Percentiles rank a stretch among this genome's conserved stretches.
phyloP scores from a whole-genome alignment of 441 rosid species.

The Lagerstroemia fauriei region DNA sequence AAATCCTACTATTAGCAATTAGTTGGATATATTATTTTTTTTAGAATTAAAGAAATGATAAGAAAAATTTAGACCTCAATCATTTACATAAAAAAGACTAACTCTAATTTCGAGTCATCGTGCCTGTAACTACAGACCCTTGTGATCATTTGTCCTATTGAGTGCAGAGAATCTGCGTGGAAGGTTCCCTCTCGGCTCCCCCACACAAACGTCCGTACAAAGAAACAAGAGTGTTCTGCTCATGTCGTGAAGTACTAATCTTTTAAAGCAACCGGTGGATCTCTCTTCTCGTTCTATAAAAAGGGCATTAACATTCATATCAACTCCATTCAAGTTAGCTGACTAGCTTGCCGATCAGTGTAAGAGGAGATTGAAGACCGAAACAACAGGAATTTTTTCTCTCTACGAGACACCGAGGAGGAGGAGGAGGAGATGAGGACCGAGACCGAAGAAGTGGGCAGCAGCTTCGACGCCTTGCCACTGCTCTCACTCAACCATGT shows the following conservation, averaged over 20 bases:
- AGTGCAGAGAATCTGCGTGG: background rate
- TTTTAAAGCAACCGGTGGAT: background rate
- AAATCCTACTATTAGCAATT: too few relatives aligned
- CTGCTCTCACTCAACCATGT: background rate
- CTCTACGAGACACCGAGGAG: background rate
- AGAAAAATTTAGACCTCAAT: too few relatives aligned
- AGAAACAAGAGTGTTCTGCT: background rate
- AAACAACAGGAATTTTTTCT: background rate
- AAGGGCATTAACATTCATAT: background rate
- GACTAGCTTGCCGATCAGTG: too few relatives aligned
- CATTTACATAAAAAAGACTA: too few relatives aligned
- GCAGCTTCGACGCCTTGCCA: background rate
- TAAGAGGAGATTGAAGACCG: background rate
- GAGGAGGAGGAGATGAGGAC: background rate
- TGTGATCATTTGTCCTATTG: background rate
- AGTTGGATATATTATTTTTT: too few relatives aligned
- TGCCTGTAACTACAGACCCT: background rate
- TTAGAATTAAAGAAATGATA: too few relatives aligned
- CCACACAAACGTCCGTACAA: background rate
- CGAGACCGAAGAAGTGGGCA: background rate
- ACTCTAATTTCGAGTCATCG: too few relatives aligned
- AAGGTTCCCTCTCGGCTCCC: background rate
- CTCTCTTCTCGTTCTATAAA: background rate
- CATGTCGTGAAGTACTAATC: background rate
- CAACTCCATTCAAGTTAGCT: background rate